These are phyloP conservation scores for Naganishia albida DNA, from an alignment of 1,284 basidiomycete genomes.

Conservation along the genomic window DNA sequence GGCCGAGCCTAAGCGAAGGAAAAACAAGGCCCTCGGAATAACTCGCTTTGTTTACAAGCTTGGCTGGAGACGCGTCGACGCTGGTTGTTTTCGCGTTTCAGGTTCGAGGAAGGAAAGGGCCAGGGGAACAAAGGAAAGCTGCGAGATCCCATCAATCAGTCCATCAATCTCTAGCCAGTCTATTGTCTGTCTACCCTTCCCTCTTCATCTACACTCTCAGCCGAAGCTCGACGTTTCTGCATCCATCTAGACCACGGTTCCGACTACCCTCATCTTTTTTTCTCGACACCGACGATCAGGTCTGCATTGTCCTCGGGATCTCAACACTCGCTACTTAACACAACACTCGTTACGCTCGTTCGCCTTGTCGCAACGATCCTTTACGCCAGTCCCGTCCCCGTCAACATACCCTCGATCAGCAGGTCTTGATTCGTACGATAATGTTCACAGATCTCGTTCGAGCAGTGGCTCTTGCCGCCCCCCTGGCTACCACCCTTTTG, in stretches of 20 bases:
- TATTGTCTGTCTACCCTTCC: too few species aligned
- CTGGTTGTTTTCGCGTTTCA: neutral
- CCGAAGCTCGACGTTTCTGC: too few species aligned
- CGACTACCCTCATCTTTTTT: slow-evolving; percentile 9
- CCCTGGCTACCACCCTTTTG: slow-evolving; percentile 17
- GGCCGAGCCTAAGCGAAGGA: neutral
- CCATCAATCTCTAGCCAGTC: too few species aligned
- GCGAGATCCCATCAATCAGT: too few species aligned
- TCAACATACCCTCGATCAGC: neutral
- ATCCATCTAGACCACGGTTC: too few species aligned
- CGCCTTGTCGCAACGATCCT: neutral
- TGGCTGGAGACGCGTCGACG: too few species aligned
- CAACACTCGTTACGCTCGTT: slow-evolving; percentile 13
- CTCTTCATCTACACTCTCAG: too few species aligned
- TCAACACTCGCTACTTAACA: slow-evolving; percentile 21
- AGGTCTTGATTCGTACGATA: slow-evolving; percentile 2
- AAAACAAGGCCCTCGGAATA: neutral
- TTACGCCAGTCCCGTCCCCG: neutral
- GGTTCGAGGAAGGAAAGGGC: too few species aligned
- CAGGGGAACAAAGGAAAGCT: too few species aligned
- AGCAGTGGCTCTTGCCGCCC: slow-evolving; percentile 26
- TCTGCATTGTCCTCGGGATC: slow-evolving; percentile 1
- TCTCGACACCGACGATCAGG: neutral
- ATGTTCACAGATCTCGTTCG: slow-evolving; percentile 23
- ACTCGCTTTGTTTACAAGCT: neutral